Conservation (phyloP, 768 basidiomycete species). For the Amanita exitialis region DNA sequence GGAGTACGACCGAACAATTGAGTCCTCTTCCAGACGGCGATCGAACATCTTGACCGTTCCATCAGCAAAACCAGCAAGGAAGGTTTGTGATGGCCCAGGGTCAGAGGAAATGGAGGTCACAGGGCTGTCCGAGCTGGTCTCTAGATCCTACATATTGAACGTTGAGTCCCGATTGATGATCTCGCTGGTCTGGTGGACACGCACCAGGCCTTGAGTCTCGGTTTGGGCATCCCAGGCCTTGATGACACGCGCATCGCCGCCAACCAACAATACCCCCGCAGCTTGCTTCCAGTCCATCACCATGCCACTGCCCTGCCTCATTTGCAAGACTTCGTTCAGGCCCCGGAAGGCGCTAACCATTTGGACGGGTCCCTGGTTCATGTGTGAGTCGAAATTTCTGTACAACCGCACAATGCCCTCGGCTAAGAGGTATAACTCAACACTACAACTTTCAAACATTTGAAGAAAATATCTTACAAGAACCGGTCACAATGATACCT, state of each 20-base stretch:
- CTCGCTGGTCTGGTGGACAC: slow-evolving; percentile 15
- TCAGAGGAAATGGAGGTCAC: slow-evolving; percentile 82
- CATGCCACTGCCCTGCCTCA: slow-evolving; percentile 74
- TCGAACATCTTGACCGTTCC: slow-evolving; percentile 88
- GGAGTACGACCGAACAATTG: slow-evolving; percentile 68
- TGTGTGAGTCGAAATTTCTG: slow-evolving; percentile 77
- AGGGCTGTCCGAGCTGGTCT: slow-evolving; percentile 84
- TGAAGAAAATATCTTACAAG: slow-evolving; percentile 41
- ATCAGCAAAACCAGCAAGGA: slow-evolving; percentile 89
- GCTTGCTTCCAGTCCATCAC: slow-evolving; percentile 92
- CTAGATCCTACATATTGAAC: slow-evolving; percentile 55
- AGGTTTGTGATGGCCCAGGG: slow-evolving; percentile 61
- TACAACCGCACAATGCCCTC: slow-evolving; percentile 90
- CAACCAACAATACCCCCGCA: slow-evolving; percentile 76
- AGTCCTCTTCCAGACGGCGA: slow-evolving; percentile 75
- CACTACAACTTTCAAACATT: not conserved
- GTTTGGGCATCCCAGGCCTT: slow-evolving; percentile 94
- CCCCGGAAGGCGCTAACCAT: slow-evolving; percentile 94
- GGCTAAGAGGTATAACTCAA: slow-evolving; percentile 32
- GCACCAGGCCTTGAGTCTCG: slow-evolving; percentile 66
- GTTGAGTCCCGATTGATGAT: not conserved
- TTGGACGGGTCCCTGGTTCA: slow-evolving; percentile 67
- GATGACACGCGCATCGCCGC: slow-evolving; percentile 84
- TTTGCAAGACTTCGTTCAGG: slow-evolving; percentile 64
- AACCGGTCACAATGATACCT: slow-evolving; percentile 80